These are phyloP conservation scores for Pleoardoris graminearum DNA, from an alignment of 2,329 filamentous ascomycete genomes.

Conservation along the genomic window DNA sequence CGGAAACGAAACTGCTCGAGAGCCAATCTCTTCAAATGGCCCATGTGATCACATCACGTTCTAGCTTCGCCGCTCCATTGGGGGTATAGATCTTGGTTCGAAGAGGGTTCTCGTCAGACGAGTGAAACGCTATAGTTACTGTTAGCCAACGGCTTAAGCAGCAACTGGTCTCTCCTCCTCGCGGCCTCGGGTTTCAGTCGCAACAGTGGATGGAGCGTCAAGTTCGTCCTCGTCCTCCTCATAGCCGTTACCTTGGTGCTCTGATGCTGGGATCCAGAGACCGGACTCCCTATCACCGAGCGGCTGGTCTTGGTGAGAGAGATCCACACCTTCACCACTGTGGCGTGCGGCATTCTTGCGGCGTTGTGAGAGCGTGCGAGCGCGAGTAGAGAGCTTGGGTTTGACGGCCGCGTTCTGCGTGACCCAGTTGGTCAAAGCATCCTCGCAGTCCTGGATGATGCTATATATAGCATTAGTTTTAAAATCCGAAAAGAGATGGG, in stretches of 20 bases:
- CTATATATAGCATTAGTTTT: constrained; percentile 45
- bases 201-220: constrained; percentile 51
- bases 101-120: constrained; percentile 29
- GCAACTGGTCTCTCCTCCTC: constrained; percentile 51
- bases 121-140: constrained; percentile 22
- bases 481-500: neutral
- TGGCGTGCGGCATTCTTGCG: constrained; percentile 67
- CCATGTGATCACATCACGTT: neutral
- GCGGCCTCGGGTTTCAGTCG: constrained; percentile 50
- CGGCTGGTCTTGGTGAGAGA: constrained; percentile 79
- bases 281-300: constrained; percentile 70
- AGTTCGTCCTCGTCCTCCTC: constrained; percentile 66
- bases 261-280: constrained; percentile 76
- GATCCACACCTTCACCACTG: constrained; percentile 71
- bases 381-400: constrained; percentile 82
- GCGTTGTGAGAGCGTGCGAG: constrained; percentile 84
- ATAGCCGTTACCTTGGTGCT: constrained; percentile 65
- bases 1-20: neutral
- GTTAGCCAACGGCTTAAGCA: constrained; percentile 32
- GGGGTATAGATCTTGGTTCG: constrained; percentile 42
- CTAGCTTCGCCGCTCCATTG: constrained; percentile 22
- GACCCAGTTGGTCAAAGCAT: constrained; percentile 96
- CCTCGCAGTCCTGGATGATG: constrained; percentile 99
- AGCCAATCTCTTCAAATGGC: neutral
- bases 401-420: constrained; percentile 84